A percentile compares a stretch with the other conserved stretches of the same genome.
Conservation (phyloP, 208 protist genomes). For the Crithidia brevicula region DNA sequence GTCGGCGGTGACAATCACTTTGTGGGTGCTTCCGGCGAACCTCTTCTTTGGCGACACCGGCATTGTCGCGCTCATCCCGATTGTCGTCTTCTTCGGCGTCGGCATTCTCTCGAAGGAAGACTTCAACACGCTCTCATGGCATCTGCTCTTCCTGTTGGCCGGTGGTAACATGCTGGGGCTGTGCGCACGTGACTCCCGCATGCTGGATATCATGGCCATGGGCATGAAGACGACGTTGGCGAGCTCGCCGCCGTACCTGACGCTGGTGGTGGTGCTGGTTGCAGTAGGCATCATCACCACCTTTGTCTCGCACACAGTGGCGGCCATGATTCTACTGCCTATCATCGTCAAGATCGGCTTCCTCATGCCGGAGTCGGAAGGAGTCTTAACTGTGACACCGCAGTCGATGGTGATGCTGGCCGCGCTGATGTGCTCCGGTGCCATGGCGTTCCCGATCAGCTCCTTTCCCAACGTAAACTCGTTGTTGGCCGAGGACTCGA, state of each 20-base stretch:
- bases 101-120: conserved; percentile 92
- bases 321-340: conserved; percentile 93
- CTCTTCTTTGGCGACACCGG: conserved; percentile 92
- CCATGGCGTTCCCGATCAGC: conserved; percentile 95
- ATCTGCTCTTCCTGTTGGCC: conserved; percentile 93
- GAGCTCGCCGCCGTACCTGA: conserved; percentile 63
- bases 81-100: conserved; percentile 93
- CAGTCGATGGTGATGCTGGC: conserved; percentile 85
- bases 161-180: conserved; percentile 94
- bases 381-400: conserved; percentile 67
- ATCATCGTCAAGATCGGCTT: conserved; percentile 92
- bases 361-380: conserved; percentile 59
- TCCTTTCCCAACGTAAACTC: conserved; percentile 96
- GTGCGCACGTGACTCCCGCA: conserved; percentile 83
- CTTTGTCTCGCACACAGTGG: conserved; percentile 95
- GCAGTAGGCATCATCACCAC: conserved; percentile 85
- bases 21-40: conserved; percentile 86
- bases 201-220: conserved; percentile 84
- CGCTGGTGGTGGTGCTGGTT: conserved; percentile 63
- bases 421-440: conserved; percentile 89
- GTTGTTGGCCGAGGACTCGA: conserved; percentile 86
- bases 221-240: conserved; percentile 67
- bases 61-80: conserved; percentile 92
- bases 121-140: conserved; percentile 94
- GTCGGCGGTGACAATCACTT: conserved; percentile 73